phyloP scores from a whole-genome alignment of 331 rosid species.

The Phaseolus coccineus region DNA sequence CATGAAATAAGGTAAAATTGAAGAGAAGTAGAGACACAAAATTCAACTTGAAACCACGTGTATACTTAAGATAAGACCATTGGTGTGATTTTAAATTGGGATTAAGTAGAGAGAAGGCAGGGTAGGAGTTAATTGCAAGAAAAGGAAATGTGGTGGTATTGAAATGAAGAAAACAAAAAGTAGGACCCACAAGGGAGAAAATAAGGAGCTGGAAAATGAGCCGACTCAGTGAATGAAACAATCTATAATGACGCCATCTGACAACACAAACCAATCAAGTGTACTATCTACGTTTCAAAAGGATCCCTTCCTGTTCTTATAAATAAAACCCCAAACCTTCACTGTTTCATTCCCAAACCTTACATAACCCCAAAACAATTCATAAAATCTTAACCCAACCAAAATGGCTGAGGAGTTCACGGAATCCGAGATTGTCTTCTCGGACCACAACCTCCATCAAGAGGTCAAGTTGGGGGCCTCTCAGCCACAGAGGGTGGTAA shows the following conservation, averaged over 20 bases:
- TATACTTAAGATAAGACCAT: background rate
- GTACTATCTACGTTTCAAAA: constrained; percentile 56
- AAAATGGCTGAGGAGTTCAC: constrained; percentile 66
- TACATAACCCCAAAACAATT: background rate
- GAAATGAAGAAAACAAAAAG: background rate
- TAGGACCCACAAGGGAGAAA: constrained; percentile 39
- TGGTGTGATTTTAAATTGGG: background rate
- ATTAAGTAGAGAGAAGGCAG: constrained; percentile 33
- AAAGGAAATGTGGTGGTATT: background rate
- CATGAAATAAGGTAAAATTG: background rate
- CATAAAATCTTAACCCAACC: background rate
- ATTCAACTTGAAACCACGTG: background rate
- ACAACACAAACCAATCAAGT: constrained; percentile 47
- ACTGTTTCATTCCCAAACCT: constrained; percentile 55
- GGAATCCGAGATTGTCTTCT: constrained; percentile 80
- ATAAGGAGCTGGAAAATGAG: constrained; percentile 49
- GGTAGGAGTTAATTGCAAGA: constrained; percentile 34
- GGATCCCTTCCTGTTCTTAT: background rate
- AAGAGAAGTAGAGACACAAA: constrained; percentile 16
- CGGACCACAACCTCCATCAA: constrained; percentile 43
- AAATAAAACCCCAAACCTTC: constrained; percentile 38
- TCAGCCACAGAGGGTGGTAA: constrained; percentile 2
- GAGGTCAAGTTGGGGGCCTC: background rate
- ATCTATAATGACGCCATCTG: constrained; percentile 6
- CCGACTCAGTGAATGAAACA: constrained; percentile 39